Base-by-base conservation (phyloP, 441 rosid genomes). In the Croton laevigatus region DNA sequence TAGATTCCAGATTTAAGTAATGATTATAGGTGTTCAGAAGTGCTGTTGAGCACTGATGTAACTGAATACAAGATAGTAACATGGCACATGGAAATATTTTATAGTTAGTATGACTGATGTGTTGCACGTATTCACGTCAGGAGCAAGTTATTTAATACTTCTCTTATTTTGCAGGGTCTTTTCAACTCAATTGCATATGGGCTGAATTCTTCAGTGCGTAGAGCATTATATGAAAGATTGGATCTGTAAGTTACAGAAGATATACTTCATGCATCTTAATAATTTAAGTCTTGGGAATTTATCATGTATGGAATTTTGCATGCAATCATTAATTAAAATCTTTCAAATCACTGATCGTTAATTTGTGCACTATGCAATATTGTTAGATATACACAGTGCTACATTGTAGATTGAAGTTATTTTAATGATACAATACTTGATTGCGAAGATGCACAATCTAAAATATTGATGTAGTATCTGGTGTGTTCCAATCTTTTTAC, bases 161-260 rank as follows among this genome's bases (percentile, higher is more conserved):
- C 3, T 53, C 49, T 59, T 60, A 23, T 67, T 20, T 66, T 76
- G 46, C 72, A 94, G 98, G 97, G 97, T 13, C 85, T 94, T 69
- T 94, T 88, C 85, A 94, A 94, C 85, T 88, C 98, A 34, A 86
- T 94, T 78, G 98, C 95, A 32, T 94, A 94, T 75, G 98, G 98
- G 62, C 82, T 91, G 76, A 94, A 94, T 77, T 79, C 97, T 77
- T 91, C 97, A 0, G 98, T 94, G 62, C 88, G 97, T 13, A 86
- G 96, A 65, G 97, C 93, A 60, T 82, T 91, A 66, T 71, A 72
- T 70, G 98, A 94, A 81, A 90, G 96, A 86, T 62, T 91, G 61
- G 93, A 94, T 66, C 80, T 83, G 97, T 94, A 85, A 90, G 97
- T 84, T 20, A 23, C 70, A 8, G 46, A 22, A 75, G 45, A 10